phyloP scores from a whole-genome alignment of 148 eudicot species.

The Limonium bicolor region DNA sequence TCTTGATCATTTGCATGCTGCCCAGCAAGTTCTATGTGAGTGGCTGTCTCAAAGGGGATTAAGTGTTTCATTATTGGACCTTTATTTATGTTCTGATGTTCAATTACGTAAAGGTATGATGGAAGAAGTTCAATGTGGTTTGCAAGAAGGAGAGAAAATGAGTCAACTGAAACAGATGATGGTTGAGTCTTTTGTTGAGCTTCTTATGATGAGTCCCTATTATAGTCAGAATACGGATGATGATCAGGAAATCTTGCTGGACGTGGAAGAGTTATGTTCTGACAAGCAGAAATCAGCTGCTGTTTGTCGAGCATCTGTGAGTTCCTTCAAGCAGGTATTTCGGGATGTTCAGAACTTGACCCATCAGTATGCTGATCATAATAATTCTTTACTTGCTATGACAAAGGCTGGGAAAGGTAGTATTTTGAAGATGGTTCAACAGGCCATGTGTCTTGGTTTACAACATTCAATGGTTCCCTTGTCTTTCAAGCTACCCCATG shows the following conservation, averaged over 20 bases:
- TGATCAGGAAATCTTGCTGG: constrained; percentile 14
- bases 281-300: constrained; percentile 64
- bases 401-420: constrained; percentile 84
- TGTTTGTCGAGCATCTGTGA: constrained; percentile 43
- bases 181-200: constrained; percentile 33
- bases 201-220: constrained; percentile 26
- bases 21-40: constrained; percentile 74
- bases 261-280: constrained; percentile 20
- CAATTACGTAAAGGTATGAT: constrained; percentile 37
- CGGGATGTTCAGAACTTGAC: constrained; percentile 60
- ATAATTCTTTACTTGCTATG: constrained; percentile 64
- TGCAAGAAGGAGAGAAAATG: constrained; percentile 54
- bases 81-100: constrained; percentile 59
- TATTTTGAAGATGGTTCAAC: constrained; percentile 57
- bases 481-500: constrained; percentile 51
- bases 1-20: constrained; percentile 40
- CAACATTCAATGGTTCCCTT: constrained; percentile 64
- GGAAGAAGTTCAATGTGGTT: constrained; percentile 54
- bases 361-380: constrained; percentile 29
- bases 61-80: constrained; percentile 73
- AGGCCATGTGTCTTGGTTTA: constrained; percentile 79
- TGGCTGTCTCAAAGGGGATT: constrained; percentile 74
- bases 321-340: constrained; percentile 54
- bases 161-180: constrained; percentile 43
- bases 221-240: constrained; percentile 16